A percentile compares a stretch with the other conserved stretches of the same genome.
Evolutionary conservation across 176 grass and related monocot species (phyloP).

Genomic region (Cocos nucifera): DNA sequence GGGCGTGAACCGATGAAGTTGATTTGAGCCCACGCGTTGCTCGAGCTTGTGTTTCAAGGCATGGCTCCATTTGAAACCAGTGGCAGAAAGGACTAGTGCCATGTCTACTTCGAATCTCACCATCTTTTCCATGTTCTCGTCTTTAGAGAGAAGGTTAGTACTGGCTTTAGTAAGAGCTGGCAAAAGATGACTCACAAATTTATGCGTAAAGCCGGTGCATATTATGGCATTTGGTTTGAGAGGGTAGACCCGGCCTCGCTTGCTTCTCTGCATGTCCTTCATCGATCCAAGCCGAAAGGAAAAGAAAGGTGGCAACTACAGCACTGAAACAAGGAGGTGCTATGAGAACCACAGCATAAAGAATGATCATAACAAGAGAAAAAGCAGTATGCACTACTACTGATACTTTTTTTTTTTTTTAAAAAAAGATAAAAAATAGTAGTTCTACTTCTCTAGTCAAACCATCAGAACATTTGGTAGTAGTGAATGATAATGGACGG

Average conservation of each 20-base stretch:
- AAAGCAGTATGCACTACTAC: no score
- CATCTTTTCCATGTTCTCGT: neutral
- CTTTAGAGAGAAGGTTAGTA: neutral
- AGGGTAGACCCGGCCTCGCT: neutral
- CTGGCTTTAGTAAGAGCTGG: constrained; percentile 10
- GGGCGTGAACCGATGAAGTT: neutral
- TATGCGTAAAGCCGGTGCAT: neutral
- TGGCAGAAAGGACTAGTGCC: constrained; percentile 5
- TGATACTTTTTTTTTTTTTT: no score
- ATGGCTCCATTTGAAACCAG: constrained; percentile 7
- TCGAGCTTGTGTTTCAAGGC: constrained; percentile 13
- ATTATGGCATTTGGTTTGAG: no score
- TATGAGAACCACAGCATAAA: no score
- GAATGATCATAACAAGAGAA: neutral
- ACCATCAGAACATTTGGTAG: no score
- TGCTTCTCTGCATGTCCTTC: constrained; percentile 12
- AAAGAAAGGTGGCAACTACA: neutral
- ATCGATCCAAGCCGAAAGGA: neutral
- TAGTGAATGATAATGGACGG: no score
- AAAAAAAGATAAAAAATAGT: no score
- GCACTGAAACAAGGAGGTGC: no score
- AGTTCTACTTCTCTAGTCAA: no score
- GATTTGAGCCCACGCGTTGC: neutral
- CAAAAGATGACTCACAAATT: constrained; percentile 1
- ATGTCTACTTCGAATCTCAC: constrained; percentile 20